phyloP scores from a whole-genome alignment of 768 basidiomycete genomes.

The Boletus reticulatus region DNA sequence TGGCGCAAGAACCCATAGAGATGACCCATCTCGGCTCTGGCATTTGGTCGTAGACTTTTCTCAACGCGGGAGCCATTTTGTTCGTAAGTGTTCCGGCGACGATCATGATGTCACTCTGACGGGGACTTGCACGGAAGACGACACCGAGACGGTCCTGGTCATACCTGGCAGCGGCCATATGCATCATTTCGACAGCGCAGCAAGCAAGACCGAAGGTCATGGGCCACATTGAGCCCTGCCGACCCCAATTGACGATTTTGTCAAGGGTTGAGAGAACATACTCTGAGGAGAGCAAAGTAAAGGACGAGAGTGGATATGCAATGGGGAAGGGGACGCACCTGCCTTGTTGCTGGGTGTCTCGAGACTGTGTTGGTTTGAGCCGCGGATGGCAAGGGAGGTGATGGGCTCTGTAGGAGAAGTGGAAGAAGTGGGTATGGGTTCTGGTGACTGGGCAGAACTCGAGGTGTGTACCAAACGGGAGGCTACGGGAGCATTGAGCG shows the following conservation, averaged over 20 bases:
- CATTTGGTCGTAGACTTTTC: constrained; percentile 99
- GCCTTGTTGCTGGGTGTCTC: constrained; percentile 89
- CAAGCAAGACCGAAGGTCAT: constrained; percentile 99
- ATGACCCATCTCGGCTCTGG: constrained; percentile 99
- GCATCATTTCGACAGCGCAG: constrained; percentile 99
- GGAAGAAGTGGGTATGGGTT: constrained; percentile 42
- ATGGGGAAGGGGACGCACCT: constrained; percentile 45
- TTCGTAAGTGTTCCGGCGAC: constrained; percentile 98
- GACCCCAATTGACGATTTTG: constrained; percentile 96
- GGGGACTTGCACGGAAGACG: constrained; percentile 98
- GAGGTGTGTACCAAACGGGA: constrained; percentile 59
- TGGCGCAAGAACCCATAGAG: constrained; percentile 99
- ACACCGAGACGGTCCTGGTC: constrained; percentile 98
- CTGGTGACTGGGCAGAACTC: constrained; percentile 39
- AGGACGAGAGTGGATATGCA: not conserved
- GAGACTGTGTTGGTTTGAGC: constrained; percentile 81
- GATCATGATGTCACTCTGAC: constrained; percentile 98
- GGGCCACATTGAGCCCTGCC: constrained; percentile 99
- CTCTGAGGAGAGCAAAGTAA: constrained; percentile 46
- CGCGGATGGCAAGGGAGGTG: constrained; percentile 70
- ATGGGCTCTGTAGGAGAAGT: constrained; percentile 51
- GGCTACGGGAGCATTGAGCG: constrained; percentile 32
- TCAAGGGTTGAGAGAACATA: constrained; percentile 96
- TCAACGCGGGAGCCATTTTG: constrained; percentile 98
- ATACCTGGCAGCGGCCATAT: constrained; percentile 98